Percentiles rank a stretch among this genome's conserved stretches.
Conservation (phyloP, 352 stramenopile genomes). For the Globisporangium splendens region DNA sequence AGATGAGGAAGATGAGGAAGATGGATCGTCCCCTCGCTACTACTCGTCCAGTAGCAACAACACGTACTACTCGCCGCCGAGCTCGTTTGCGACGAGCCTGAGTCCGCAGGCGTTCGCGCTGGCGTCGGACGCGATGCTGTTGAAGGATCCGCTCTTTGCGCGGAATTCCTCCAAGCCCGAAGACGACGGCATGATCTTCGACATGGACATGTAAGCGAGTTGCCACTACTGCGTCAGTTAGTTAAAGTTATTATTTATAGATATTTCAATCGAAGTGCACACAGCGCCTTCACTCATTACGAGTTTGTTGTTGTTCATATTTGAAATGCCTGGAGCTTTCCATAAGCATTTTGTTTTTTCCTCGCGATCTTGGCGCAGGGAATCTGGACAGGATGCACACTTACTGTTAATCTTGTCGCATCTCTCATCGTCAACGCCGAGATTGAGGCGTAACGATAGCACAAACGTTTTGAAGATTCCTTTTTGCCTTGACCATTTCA, state of each 20-base stretch:
- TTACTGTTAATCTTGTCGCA: too few relatives aligned
- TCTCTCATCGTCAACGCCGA: too few relatives aligned
- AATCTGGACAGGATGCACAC: too few relatives aligned
- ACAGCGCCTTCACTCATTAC: too few relatives aligned
- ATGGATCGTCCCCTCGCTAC: slow-evolving; percentile 11
- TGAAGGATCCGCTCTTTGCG: neutral
- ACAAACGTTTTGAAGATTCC: too few relatives aligned
- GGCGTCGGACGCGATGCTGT: neutral
- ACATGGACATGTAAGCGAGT: slow-evolving; percentile 18
- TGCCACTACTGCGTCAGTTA: neutral
- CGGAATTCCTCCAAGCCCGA: neutral
- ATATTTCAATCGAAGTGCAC: neutral
- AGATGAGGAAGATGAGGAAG: slow-evolving; percentile 12
- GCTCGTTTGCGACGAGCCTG: slow-evolving; percentile 1
- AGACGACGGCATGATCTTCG: slow-evolving; percentile 21
- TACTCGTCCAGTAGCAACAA: slow-evolving; percentile 14
- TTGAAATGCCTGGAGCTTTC: too few relatives aligned
- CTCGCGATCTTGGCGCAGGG: too few relatives aligned
- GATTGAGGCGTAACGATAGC: too few relatives aligned
- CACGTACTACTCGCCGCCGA: slow-evolving; percentile 18
- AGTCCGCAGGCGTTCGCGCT: neutral
- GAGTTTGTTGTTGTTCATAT: too few relatives aligned
- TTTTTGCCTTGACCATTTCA: too few relatives aligned
- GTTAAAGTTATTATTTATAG: slow-evolving; percentile 6
- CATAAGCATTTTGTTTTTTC: too few relatives aligned